Evolutionary conservation across 805 yeast genomes (phyloP).

Genomic region (Candida parachauliodes): DNA sequence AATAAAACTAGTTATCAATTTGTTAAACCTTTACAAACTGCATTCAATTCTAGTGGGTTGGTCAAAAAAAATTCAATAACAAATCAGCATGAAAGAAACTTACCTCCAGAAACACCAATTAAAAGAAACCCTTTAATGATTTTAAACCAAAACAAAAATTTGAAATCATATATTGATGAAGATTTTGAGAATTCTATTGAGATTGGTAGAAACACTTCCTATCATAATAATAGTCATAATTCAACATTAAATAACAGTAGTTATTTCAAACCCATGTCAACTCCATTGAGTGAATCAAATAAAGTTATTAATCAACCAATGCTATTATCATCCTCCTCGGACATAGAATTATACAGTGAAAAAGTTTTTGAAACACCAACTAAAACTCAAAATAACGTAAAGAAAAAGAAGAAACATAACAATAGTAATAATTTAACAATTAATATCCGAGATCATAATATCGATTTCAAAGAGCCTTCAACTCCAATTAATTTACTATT

Average conservation of each 20-base stretch:
- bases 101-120: slow-evolving; percentile 44
- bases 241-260: slow-evolving; percentile 1
- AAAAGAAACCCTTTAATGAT: slow-evolving; percentile 39
- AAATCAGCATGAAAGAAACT: slow-evolving; percentile 17
- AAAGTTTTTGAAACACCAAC: slow-evolving; percentile 12
- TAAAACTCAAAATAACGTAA: background rate
- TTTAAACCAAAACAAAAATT: slow-evolving; percentile 18
- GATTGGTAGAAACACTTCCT: slow-evolving; percentile 23
- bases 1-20: slow-evolving; percentile 49
- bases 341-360: slow-evolving; percentile 6
- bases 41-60: slow-evolving; percentile 73
- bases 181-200: slow-evolving; percentile 33
- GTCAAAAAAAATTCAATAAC: slow-evolving; percentile 44
- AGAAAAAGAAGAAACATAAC: background rate
- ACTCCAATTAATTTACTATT: slow-evolving; percentile 11
- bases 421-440: background rate
- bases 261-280: slow-evolving; percentile 3
- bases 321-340: slow-evolving; percentile 7
- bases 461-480: slow-evolving; percentile 7
- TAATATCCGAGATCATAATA: background rate
- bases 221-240: background rate
- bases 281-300: background rate
- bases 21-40: slow-evolving; percentile 83
- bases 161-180: slow-evolving; percentile 8
- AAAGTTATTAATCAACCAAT: slow-evolving; percentile 2